These are phyloP conservation scores for Thermomyces lanuginosus DNA, from an alignment of 2,329 filamentous ascomycete genomes.

Conservation along the genomic window DNA sequence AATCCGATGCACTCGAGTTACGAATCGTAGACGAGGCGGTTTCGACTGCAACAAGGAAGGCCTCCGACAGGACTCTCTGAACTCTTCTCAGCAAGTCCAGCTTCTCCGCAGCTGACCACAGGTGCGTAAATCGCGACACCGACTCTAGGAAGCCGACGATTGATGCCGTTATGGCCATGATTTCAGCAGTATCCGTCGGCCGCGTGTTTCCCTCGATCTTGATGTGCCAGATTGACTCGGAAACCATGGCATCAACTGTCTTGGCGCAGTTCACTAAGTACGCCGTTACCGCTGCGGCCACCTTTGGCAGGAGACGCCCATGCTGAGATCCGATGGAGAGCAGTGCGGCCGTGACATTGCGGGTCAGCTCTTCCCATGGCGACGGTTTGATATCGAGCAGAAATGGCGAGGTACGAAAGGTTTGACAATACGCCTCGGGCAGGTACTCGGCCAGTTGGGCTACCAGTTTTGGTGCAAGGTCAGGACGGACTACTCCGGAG, in stretches of 20 bases:
- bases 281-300: conserved; percentile 49
- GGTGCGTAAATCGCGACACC: conserved; percentile 56
- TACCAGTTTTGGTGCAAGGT: conserved; percentile 64
- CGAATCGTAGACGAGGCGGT: conserved; percentile 80
- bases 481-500: conserved; percentile 48
- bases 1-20: conserved; percentile 53
- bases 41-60: conserved; percentile 73
- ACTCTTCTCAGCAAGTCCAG: conserved; percentile 56
- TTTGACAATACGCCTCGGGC: conserved; percentile 64
- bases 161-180: conserved; percentile 64
- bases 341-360: conserved; percentile 62
- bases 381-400: conserved; percentile 71
- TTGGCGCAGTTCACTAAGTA: conserved; percentile 58
- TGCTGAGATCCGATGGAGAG: conserved; percentile 66
- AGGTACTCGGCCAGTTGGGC: conserved; percentile 69
- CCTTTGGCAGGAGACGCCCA: conserved; percentile 47
- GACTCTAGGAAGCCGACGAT: conserved; percentile 83
- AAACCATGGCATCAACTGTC: conserved; percentile 41
- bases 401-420: conserved; percentile 63
- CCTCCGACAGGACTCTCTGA: conserved; percentile 60
- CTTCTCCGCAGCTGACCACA: conserved; percentile 65
- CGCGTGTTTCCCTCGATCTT: too few species aligned
- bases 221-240: too few species aligned
- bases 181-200: too few species aligned
- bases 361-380: conserved; percentile 70